Evolutionary conservation across 345 rosid species (phyloP).

Genomic region (Excoecaria cochinchinensis): DNA sequence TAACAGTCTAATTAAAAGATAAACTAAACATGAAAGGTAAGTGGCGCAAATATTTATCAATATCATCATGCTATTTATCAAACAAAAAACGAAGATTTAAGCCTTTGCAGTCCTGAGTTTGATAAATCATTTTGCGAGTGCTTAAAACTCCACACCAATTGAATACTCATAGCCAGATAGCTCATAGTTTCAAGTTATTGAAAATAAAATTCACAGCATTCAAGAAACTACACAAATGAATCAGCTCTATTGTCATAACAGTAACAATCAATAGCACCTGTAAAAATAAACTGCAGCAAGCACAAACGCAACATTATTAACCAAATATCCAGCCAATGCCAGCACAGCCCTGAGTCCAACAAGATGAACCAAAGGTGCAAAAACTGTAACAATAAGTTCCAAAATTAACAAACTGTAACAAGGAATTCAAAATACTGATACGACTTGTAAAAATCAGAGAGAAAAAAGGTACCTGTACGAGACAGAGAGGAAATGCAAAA

Average conservation of each 20-base stretch:
- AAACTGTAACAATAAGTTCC: conserved; percentile 41
- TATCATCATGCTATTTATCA: background rate
- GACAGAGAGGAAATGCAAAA: conserved; percentile 50
- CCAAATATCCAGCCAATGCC: conserved; percentile 68
- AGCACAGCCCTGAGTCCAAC: conserved; percentile 78
- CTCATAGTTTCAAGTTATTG: background rate
- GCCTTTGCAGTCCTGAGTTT: background rate
- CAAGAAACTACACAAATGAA: background rate
- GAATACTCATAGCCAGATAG: background rate
- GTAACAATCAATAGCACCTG: conserved; percentile 18
- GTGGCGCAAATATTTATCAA: background rate
- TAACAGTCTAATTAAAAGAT: background rate
- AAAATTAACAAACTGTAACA: background rate
- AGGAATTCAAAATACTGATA: background rate
- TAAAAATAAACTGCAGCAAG: conserved; percentile 36
- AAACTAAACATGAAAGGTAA: background rate
- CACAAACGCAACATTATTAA: conserved; percentile 66
- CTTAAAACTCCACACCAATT: background rate
- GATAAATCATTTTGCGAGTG: background rate
- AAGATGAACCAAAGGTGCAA: conserved; percentile 65
- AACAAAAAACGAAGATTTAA: background rate
- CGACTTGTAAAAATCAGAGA: background rate
- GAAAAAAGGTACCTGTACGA: conserved; percentile 49
- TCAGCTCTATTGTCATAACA: background rate
- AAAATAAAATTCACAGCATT: background rate